Conservation (phyloP, 177 flowering plant genomes). For the Vitis hybrid region DNA sequence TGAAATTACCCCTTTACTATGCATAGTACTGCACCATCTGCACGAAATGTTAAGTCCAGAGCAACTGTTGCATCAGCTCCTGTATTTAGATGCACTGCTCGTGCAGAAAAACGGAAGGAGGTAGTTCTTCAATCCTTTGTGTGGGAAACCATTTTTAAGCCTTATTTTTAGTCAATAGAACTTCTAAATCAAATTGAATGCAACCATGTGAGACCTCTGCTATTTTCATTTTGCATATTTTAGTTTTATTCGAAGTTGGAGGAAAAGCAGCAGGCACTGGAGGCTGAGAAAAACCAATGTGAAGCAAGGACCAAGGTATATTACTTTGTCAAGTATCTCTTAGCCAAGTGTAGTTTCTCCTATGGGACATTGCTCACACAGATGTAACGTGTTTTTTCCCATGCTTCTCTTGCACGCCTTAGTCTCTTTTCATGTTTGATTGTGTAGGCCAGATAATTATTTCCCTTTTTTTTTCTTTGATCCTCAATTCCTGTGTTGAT, state of each 20-base stretch:
- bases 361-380: neutral
- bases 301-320: slow-evolving; percentile 85
- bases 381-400: neutral
- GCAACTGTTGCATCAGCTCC: slow-evolving; percentile 64
- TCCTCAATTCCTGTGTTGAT: neutral
- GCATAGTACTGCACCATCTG: slow-evolving; percentile 61
- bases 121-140: slow-evolving; percentile 32
- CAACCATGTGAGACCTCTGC: neutral
- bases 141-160: neutral
- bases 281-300: slow-evolving; percentile 73
- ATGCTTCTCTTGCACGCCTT: neutral
- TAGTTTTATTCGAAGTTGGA: slow-evolving; percentile 87
- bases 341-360: neutral
- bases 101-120: slow-evolving; percentile 89
- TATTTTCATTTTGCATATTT: neutral
- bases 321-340: neutral
- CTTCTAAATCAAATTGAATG: neutral
- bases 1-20: slow-evolving; percentile 40
- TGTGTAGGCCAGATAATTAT: slow-evolving; percentile 1
- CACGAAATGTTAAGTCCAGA: slow-evolving; percentile 36
- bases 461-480: neutral
- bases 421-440: neutral
- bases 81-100: slow-evolving; percentile 55
- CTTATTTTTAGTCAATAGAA: neutral
- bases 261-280: slow-evolving; percentile 87